Evolutionary conservation across 768 basidiomycete genomes (phyloP).

Genomic region (Tricholoma flavovirens): DNA sequence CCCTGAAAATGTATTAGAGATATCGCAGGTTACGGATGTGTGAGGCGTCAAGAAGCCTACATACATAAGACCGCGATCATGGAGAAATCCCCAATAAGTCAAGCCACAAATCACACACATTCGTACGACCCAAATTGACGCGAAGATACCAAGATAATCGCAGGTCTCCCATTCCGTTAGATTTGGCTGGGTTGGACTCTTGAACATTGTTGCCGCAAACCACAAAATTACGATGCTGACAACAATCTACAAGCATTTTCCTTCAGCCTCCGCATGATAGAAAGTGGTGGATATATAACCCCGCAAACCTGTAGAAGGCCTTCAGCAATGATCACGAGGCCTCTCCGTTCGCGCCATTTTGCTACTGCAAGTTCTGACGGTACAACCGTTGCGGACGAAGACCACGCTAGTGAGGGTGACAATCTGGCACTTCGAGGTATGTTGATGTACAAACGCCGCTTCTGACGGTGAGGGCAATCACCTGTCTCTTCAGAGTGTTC

Average conservation of each 20-base stretch:
- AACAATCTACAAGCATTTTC: neutral
- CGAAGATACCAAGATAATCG: neutral
- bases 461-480: neutral
- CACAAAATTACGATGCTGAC: neutral
- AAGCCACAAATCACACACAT: neutral
- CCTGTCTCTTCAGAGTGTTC: neutral
- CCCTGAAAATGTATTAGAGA: neutral
- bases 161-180: neutral
- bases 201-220: neutral
- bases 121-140: neutral
- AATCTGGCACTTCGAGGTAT: neutral
- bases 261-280: neutral
- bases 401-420: neutral
- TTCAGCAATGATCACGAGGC: neutral
- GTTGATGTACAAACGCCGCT: neutral
- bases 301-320: neutral
- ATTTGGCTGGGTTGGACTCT: neutral
- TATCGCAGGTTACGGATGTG: neutral
- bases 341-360: neutral
- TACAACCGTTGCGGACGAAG: neutral
- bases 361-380: neutral
- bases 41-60: neutral
- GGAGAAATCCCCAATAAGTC: neutral
- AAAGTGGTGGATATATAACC: neutral
- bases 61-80: neutral